Evolutionary conservation across 1,139 yeast species (phyloP), one percentile per base, ranked within the genome.

Genomic region (Protomyces inouyei): DNA sequence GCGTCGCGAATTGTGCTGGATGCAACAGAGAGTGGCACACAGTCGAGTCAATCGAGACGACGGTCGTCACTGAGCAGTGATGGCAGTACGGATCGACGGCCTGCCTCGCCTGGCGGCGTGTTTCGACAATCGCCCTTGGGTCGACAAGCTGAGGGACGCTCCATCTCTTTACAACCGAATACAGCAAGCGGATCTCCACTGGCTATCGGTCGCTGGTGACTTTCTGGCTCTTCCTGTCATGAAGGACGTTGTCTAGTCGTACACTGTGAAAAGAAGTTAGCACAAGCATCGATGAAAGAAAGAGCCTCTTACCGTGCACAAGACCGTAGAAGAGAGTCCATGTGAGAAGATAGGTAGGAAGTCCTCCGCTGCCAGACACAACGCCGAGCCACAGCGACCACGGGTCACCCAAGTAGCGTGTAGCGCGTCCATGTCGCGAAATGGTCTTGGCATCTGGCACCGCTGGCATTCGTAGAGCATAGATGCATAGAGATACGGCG

Each of bases 321-420:
- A 64, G 60, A 12, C 66, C 61, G 48, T 64, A 64, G 23, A 64
- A 64, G 36, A 64, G 64, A 12, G 66, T 64, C 66, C 66, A 64
- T 18, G 63, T 57, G 51, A 64, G 60, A n/a, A 64, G 45, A 36
- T 52, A 64, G 25, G 60, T 57, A 36, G 57, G 40, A 5, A 54
- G 40, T n/a, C 66, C 66, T 3, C 48, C 48, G 23, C 48, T 43
- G 23, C 57, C 56, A 16, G 57, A n/a, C 35, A 64, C 45, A 9
- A 57, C 52, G 35, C 56, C 32, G n/a, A 51, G 40, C 64, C 66
- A 57, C 38, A 59, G 43, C 3, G 57, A 36, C 53, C 52, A 52
- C 12, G 60, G 59, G 23, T 61, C 57, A 10, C 48, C 55, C 23
- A 53, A 45, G 45, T 54, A 64, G 43, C 57, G 46, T 12, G 28